phyloP scores from a whole-genome alignment of 2,329 filamentous ascomycete genomes.

The Byssoonygena ceratinophila region DNA sequence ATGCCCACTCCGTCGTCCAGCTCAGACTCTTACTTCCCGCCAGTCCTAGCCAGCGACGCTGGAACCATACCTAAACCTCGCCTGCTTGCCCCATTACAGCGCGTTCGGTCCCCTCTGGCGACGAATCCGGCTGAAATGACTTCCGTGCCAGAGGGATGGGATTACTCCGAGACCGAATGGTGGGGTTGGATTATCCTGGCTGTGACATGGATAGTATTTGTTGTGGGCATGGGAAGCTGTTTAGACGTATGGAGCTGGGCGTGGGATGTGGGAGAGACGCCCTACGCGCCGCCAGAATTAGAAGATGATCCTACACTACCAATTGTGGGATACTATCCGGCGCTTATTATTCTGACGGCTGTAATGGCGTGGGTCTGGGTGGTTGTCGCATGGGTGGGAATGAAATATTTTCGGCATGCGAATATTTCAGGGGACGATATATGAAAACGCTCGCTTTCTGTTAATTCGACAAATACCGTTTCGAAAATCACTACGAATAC shows the following conservation, averaged over 20 bases:
- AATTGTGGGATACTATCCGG: conserved; percentile 94
- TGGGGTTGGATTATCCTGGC: conserved; percentile 93
- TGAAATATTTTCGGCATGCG: conserved; percentile 98
- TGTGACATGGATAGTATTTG: conserved; percentile 91
- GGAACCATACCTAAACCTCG: conserved; percentile 20
- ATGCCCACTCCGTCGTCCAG: conserved; percentile 39
- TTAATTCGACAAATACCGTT: too few relatives aligned
- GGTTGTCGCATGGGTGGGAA: conserved; percentile 90
- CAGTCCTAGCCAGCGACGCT: neutral
- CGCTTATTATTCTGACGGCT: conserved; percentile 79
- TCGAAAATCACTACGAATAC: too few relatives aligned
- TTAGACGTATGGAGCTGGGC: conserved; percentile 96
- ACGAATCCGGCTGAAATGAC: conserved; percentile 34
- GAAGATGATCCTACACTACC: conserved; percentile 91
- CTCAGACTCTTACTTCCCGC: conserved; percentile 53
- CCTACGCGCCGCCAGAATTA: conserved; percentile 86
- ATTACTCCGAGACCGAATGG: conserved; percentile 91
- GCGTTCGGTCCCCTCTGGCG: conserved; percentile 24
- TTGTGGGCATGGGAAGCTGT: conserved; percentile 91
- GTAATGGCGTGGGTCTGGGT: conserved; percentile 99
- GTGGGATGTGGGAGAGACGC: conserved; percentile 94
- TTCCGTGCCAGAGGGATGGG: conserved; percentile 53
- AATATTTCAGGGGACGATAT: conserved; percentile 63
- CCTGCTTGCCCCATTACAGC: conserved; percentile 29
- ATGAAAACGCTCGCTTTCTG: conserved; percentile 9